A percentile compares a stretch with the other conserved stretches of the same genome.
Conservation (phyloP, 305 asterid genomes). For the Fraxinus dipetala region DNA sequence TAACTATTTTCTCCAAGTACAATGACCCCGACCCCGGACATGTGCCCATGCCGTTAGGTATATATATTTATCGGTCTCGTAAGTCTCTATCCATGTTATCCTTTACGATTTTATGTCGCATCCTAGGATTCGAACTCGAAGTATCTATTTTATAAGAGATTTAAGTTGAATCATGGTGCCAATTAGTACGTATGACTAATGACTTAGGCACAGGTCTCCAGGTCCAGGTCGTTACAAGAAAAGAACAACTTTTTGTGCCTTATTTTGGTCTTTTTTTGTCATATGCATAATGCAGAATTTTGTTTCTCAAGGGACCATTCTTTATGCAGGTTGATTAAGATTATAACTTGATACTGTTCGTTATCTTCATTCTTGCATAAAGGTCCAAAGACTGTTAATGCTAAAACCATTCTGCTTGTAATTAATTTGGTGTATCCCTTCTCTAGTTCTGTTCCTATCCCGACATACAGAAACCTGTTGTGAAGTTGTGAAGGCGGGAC, state of each 20-base stretch:
- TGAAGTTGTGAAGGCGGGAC: neutral
- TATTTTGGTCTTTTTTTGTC: neutral
- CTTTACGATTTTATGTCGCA: neutral
- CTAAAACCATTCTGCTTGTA: neutral
- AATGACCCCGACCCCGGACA: too few relatives aligned
- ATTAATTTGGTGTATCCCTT: neutral
- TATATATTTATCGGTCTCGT: too few relatives aligned
- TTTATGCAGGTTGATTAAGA: neutral
- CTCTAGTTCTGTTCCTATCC: neutral
- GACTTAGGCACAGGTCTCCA: neutral
- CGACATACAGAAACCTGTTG: neutral
- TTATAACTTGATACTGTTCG: neutral
- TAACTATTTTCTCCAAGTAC: neutral
- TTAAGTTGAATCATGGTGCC: neutral
- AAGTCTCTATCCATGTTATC: too few relatives aligned
- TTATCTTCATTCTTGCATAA: neutral
- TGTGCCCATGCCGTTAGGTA: too few relatives aligned
- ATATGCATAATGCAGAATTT: neutral
- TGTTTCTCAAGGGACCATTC: neutral
- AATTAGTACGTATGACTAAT: neutral
- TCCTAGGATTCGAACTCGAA: neutral
- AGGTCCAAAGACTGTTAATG: neutral
- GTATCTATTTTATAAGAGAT: neutral
- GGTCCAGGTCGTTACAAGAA: neutral
- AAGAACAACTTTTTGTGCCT: neutral